These are phyloP conservation scores for Fusarium temperatum DNA, from an alignment of 2,329 filamentous ascomycete species.

Conservation along the genomic window DNA sequence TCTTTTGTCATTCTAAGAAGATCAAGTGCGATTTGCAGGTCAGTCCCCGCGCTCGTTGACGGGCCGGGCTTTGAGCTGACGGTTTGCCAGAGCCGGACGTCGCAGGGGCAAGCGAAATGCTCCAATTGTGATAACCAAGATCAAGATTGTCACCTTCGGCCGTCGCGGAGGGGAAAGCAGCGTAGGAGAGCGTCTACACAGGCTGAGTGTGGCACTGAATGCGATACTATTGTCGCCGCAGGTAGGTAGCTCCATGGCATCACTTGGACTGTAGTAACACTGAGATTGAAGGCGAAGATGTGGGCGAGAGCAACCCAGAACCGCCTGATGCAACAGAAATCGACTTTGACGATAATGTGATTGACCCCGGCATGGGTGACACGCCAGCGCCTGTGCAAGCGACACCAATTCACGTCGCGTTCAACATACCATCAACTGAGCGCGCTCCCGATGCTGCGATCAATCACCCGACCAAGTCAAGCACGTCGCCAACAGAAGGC, in stretches of 20 bases:
- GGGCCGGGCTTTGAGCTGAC: background rate
- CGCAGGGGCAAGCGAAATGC: slow-evolving; percentile 38
- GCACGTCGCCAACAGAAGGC: slow-evolving; percentile 32
- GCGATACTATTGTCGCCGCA: background rate
- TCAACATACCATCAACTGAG: background rate
- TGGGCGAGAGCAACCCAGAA: background rate
- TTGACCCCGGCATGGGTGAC: background rate
- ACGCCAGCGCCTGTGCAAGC: background rate
- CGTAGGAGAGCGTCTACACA: slow-evolving; percentile 4
- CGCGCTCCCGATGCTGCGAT: background rate
- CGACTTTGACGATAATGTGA: background rate
- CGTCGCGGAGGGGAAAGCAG: slow-evolving; percentile 43
- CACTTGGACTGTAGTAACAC: background rate
- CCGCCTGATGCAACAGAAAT: background rate
- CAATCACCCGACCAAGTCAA: slow-evolving; percentile 16
- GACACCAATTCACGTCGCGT: slow-evolving; percentile 1
- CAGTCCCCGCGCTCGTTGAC: background rate
- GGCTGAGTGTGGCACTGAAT: background rate
- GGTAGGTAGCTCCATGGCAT: background rate
- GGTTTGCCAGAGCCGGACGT: slow-evolving; percentile 22
- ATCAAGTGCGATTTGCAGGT: slow-evolving; percentile 49
- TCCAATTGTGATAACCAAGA: slow-evolving; percentile 42
- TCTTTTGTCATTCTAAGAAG: slow-evolving; percentile 49
- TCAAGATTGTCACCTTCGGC: slow-evolving; percentile 42
- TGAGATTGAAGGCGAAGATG: background rate